Conservation (phyloP, 78 protist genomes). For the Chrysochromulina tobinii region DNA sequence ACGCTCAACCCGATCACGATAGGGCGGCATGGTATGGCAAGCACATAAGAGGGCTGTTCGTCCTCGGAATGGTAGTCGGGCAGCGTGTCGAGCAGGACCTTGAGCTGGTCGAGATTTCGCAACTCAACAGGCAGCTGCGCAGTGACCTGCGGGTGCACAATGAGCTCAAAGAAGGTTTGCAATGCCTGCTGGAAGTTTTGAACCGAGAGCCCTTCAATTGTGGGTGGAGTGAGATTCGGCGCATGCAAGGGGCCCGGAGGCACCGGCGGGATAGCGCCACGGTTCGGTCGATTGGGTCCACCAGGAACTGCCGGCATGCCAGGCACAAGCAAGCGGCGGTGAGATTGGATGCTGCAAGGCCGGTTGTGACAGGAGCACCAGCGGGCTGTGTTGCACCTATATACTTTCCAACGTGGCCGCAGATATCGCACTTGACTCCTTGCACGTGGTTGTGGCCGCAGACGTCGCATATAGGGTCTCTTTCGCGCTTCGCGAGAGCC, state of each 20-base stretch:
- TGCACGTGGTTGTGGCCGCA: constrained; percentile 28
- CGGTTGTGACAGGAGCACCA: too few species aligned
- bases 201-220: not conserved
- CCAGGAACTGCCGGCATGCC: not conserved
- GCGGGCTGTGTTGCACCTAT: not conserved
- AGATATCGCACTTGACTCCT: not conserved
- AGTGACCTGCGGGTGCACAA: not conserved
- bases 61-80: not conserved
- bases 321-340: too few species aligned
- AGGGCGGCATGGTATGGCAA: constrained; percentile 8
- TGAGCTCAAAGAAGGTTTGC: too few species aligned
- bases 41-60: not conserved
- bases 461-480: constrained; percentile 19
- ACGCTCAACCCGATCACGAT: not conserved
- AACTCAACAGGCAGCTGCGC: not conserved
- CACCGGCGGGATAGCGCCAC: not conserved
- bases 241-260: not conserved
- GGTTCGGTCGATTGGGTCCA: constrained; percentile 5
- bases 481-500: not conserved
- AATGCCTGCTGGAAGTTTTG: not conserved
- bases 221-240: not conserved
- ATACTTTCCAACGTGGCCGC: constrained; percentile 20
- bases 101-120: not conserved
- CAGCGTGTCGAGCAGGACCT: not conserved
- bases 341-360: too few species aligned